A percentile compares a stretch with the other conserved stretches of the same genome.
Evolutionary conservation across 2,329 filamentous ascomycete species (phyloP).

Genomic region (Aspergillus sp.): DNA sequence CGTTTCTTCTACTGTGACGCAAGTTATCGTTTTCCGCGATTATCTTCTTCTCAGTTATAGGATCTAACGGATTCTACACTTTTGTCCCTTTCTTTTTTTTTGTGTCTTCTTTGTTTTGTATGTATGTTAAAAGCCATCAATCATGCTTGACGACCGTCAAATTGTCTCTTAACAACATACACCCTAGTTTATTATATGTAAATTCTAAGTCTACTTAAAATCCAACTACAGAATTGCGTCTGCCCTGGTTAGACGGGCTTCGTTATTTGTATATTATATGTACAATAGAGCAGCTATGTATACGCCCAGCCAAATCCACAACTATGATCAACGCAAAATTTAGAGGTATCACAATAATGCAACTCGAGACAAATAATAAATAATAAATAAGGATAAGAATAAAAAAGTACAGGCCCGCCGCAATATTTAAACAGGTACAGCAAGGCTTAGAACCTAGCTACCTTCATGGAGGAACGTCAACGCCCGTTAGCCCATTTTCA

Average conservation of each 20-base stretch:
- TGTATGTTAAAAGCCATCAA: constrained; percentile 1
- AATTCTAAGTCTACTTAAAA: neutral
- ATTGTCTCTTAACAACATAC: neutral
- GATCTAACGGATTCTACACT: neutral
- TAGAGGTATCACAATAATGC: neutral
- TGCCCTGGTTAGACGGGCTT: neutral
- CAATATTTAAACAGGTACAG: no score
- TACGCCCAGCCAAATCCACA: neutral
- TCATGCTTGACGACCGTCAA: neutral
- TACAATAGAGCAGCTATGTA: neutral
- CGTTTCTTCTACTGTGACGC: neutral
- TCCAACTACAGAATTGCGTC: neutral
- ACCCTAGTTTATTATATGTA: no score
- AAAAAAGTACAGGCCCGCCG: neutral
- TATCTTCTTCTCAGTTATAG: constrained; percentile 3
- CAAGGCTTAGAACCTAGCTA: neutral
- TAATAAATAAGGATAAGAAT: no score
- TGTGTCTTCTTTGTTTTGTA: constrained; percentile 16
- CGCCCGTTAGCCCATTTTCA: constrained; percentile 2
- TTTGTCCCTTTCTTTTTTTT: neutral
- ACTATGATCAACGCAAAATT: neutral
- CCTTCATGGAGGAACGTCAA: neutral
- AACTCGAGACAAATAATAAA: neutral
- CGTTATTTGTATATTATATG: neutral
- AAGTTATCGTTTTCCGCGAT: neutral